phyloP scores from a whole-genome alignment of 2,329 filamentous ascomycete genomes.

The Pyrenophora tritici-repentis region DNA sequence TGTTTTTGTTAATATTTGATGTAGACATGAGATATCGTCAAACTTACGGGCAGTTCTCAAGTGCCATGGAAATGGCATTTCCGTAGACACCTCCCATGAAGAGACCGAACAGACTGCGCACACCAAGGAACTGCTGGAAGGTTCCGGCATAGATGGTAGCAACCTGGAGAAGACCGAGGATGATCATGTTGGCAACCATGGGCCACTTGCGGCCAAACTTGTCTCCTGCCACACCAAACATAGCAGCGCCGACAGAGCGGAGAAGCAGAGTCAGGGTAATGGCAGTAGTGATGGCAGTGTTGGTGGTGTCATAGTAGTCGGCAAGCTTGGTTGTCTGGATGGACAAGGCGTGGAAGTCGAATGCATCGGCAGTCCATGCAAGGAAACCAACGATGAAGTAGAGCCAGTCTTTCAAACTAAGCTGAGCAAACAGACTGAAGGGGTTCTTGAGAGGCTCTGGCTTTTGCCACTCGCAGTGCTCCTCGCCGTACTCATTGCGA shows the following conservation, averaged over 20 bases:
- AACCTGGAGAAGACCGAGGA: conserved; percentile 72
- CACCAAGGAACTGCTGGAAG: conserved; percentile 75
- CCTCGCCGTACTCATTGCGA: conserved; percentile 67
- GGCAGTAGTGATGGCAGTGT: conserved; percentile 73
- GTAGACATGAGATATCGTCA: conserved; percentile 2
- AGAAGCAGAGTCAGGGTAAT: conserved; percentile 77
- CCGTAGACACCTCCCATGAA: conserved; percentile 85
- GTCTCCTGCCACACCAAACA: conserved; percentile 79
- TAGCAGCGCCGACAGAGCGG: conserved; percentile 73
- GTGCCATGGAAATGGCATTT: conserved; percentile 76
- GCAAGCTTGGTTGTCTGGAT: conserved; percentile 77
- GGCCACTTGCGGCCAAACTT: conserved; percentile 83
- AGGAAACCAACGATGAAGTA: conserved; percentile 75
- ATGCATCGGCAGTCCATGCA: conserved; percentile 81
- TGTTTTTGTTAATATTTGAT: conserved; percentile 28
- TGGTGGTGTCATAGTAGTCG: conserved; percentile 62
- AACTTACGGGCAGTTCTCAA: conserved; percentile 71
- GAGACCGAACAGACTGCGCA: conserved; percentile 73
- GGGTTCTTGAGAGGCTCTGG: conserved; percentile 73
- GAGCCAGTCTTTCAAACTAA: conserved; percentile 70
- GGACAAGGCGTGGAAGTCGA: conserved; percentile 80
- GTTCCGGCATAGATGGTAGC: conserved; percentile 77
- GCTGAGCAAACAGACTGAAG: conserved; percentile 67
- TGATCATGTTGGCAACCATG: conserved; percentile 79
- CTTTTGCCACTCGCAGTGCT: conserved; percentile 68